Conservation (phyloP, 805 yeast species). For the Hagleromyces aurorensis region DNA sequence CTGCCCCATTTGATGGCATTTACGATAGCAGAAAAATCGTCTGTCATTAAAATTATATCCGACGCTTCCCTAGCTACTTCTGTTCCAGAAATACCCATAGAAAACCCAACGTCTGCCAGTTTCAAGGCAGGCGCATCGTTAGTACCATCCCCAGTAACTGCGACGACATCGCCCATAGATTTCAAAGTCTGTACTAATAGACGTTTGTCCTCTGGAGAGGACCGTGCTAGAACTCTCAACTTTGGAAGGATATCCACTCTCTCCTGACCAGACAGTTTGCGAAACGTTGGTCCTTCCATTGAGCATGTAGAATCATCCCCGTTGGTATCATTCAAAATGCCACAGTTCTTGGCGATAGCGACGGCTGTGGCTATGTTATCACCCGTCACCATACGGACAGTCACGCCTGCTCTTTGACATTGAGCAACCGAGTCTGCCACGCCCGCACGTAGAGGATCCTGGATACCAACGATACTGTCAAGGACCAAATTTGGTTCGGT, state of each 20-base stretch:
- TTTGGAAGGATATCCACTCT: slow-evolving; percentile 58
- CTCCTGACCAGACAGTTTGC: slow-evolving; percentile 53
- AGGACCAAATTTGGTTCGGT: slow-evolving; percentile 40
- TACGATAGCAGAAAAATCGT: slow-evolving; percentile 89
- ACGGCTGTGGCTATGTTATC: slow-evolving; percentile 87
- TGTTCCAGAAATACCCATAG: slow-evolving; percentile 98
- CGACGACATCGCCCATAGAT: slow-evolving; percentile 84
- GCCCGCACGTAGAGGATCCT: slow-evolving; percentile 88
- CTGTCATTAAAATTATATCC: slow-evolving; percentile 86
- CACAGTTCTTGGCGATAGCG: slow-evolving; percentile 83
- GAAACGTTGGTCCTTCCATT: slow-evolving; percentile 91
- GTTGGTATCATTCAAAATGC: slow-evolving; percentile 48
- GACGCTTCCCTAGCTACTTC: slow-evolving; percentile 98
- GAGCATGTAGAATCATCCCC: slow-evolving; percentile 47
- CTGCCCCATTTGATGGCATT: slow-evolving; percentile 98
- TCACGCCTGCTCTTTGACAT: slow-evolving; percentile 87
- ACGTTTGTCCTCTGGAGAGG: slow-evolving; percentile 93
- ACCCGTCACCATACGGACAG: slow-evolving; percentile 97
- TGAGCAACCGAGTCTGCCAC: slow-evolving; percentile 82
- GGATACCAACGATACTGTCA: slow-evolving; percentile 82
- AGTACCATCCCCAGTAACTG: slow-evolving; percentile 99
- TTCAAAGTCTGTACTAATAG: slow-evolving; percentile 75
- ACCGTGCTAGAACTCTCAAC: slow-evolving; percentile 81
- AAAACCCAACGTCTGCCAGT: slow-evolving; percentile 94
- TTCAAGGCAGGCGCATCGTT: slow-evolving; percentile 98